These are phyloP conservation scores for Aulographum hederae DNA, from an alignment of 2,329 filamentous ascomycete species.

Conservation along the genomic window DNA sequence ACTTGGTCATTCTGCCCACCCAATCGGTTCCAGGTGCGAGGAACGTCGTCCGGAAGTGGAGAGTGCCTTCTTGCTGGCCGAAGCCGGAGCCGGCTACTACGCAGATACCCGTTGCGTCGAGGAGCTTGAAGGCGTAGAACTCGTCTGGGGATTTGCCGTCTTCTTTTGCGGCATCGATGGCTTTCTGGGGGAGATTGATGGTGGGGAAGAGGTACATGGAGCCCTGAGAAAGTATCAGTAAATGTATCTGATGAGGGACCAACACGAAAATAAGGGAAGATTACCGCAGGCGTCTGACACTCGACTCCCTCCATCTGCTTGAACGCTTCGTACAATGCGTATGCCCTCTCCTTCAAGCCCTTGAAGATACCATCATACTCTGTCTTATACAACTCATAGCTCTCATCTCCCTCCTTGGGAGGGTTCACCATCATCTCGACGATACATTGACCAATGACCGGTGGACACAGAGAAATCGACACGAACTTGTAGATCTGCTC, in stretches of 20 bases:
- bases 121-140: slow-evolving; percentile 80
- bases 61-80: slow-evolving; percentile 75
- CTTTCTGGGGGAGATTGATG: slow-evolving; percentile 62
- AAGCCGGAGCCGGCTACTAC: slow-evolving; percentile 87
- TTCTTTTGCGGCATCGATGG: slow-evolving; percentile 52
- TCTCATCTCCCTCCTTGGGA: slow-evolving; percentile 64
- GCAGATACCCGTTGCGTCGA: slow-evolving; percentile 88
- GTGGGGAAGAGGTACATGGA: slow-evolving; percentile 99
- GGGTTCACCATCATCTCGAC: slow-evolving; percentile 98
- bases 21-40: slow-evolving; percentile 90
- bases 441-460: slow-evolving; percentile 88
- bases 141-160: slow-evolving; percentile 69
- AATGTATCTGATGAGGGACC: neutral
- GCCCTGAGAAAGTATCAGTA: slow-evolving; percentile 33
- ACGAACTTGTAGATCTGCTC: slow-evolving; percentile 98
- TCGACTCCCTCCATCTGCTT: slow-evolving; percentile 88
- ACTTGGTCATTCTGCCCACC: slow-evolving; percentile 72
- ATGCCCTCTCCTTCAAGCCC: slow-evolving; percentile 61
- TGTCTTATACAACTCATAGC: slow-evolving; percentile 62
- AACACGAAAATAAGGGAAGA: slow-evolving; percentile 11
- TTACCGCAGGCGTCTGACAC: slow-evolving; percentile 60
- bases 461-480: slow-evolving; percentile 89
- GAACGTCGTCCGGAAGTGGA: slow-evolving; percentile 96
- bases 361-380: slow-evolving; percentile 74
- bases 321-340: slow-evolving; percentile 79